phyloP scores from a whole-genome alignment of 2,329 filamentous ascomycete genomes.

The Didymella lethalis region DNA sequence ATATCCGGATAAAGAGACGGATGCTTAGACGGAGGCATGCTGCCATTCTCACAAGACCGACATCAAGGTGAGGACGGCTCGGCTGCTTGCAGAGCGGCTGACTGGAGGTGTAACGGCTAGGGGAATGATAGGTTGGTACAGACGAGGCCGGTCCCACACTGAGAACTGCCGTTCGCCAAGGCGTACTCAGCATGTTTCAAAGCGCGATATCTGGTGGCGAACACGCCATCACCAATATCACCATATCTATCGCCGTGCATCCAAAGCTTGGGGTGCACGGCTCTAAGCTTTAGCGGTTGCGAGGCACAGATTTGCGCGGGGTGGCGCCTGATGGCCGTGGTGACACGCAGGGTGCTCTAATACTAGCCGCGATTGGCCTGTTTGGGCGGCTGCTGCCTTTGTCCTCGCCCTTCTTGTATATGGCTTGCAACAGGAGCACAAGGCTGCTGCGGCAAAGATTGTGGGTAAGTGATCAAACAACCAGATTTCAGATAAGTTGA shows the following conservation, averaged over 20 bases:
- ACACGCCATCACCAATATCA: slow-evolving; percentile 7
- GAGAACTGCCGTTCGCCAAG: slow-evolving; percentile 6
- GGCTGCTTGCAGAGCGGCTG: not conserved
- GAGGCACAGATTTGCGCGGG: not conserved
- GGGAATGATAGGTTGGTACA: not conserved
- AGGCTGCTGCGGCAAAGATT: slow-evolving; percentile 1
- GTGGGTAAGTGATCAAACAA: slow-evolving; percentile 13
- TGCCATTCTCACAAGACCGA: not conserved
- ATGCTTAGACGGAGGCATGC: not conserved
- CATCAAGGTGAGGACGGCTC: not conserved
- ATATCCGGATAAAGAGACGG: slow-evolving; percentile 13
- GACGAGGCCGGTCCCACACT: not conserved
- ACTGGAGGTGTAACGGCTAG: not conserved
- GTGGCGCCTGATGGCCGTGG: not conserved
- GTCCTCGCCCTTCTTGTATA: not conserved
- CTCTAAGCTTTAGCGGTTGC: not conserved
- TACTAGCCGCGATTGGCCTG: not conserved
- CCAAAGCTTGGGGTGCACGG: not conserved
- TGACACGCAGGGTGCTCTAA: slow-evolving; percentile 7
- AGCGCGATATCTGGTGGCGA: slow-evolving; percentile 10
- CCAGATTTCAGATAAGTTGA: slow-evolving; percentile 8
- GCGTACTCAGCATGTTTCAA: not conserved
- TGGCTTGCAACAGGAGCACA: not conserved
- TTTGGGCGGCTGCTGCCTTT: not conserved
- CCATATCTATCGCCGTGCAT: not conserved